Percentiles rank a stretch among this genome's conserved stretches.
Evolutionary conservation across 2,329 filamentous ascomycete genomes (phyloP).

Genomic region (Tolypocladium album): DNA sequence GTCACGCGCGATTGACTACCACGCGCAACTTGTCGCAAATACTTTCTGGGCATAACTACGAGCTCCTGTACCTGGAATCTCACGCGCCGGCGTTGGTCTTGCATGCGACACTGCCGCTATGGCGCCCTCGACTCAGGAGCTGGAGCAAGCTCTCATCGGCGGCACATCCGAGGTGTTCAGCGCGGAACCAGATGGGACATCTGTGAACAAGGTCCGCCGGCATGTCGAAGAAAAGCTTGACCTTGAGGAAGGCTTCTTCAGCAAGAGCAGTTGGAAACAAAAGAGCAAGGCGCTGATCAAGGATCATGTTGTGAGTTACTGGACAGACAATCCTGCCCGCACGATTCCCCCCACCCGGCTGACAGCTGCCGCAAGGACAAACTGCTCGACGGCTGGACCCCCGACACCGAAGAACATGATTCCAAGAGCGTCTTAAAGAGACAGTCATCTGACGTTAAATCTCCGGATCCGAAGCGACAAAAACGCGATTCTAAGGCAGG

Average conservation of each 20-base stretch:
- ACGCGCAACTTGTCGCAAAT: not conserved
- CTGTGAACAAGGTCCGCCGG: constrained; percentile 47
- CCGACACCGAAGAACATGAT: constrained; percentile 16
- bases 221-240: constrained; percentile 35
- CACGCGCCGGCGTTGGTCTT: not conserved
- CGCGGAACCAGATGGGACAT: constrained; percentile 33
- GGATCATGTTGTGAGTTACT: constrained; percentile 38
- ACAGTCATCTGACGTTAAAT: constrained; percentile 19
- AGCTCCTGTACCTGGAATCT: not conserved
- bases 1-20: constrained; percentile 4
- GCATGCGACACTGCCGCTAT: constrained; percentile 15
- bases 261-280: constrained; percentile 40
- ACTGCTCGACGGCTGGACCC: constrained; percentile 23
- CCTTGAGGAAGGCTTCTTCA: constrained; percentile 41
- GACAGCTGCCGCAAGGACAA: constrained; percentile 17
- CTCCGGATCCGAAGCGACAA: constrained; percentile 26
- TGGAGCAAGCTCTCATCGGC: constrained; percentile 36
- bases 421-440: constrained; percentile 21
- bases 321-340: not conserved
- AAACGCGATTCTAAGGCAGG: constrained; percentile 21
- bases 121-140: constrained; percentile 27
- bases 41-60: not conserved
- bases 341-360: not conserved
- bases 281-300: constrained; percentile 49
- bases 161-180: constrained; percentile 35